Conservation (phyloP, 106 monocot species). For the Dendrobium chrysotoxum region DNA sequence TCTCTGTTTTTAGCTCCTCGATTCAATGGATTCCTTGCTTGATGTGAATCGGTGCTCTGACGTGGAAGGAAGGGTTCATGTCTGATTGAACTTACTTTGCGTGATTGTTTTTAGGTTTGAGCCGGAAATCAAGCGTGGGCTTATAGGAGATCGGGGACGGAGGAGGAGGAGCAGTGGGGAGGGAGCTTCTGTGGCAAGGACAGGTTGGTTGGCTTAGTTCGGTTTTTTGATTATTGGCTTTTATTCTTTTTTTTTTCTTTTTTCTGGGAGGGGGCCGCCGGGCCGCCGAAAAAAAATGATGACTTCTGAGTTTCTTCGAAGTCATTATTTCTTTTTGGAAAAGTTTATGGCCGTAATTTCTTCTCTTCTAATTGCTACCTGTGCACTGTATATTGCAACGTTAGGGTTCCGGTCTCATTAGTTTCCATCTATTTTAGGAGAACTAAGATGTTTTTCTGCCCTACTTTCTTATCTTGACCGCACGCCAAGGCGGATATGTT, state of each 20-base stretch:
- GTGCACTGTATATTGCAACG: not conserved
- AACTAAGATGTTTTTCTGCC: too few relatives aligned
- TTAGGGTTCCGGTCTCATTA: not conserved
- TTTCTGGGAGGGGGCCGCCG: not conserved
- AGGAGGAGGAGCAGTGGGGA: not conserved
- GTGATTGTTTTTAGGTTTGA: constrained; percentile 2
- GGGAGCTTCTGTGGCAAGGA: not conserved
- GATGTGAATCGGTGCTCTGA: not conserved
- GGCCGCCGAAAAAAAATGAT: too few relatives aligned
- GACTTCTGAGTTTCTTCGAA: too few relatives aligned
- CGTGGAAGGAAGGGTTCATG: not conserved
- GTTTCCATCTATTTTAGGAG: not conserved
- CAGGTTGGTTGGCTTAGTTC: not conserved
- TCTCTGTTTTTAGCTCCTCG: not conserved
- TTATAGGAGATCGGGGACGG: not conserved
- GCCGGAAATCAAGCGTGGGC: not conserved
- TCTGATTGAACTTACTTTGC: not conserved
- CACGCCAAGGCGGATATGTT: too few relatives aligned
- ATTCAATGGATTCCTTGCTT: not conserved
- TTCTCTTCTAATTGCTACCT: too few relatives aligned
- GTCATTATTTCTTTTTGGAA: too few relatives aligned
- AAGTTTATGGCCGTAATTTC: too few relatives aligned
- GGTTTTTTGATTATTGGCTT: not conserved
- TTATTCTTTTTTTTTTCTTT: not conserved
- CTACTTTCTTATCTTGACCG: too few relatives aligned